phyloP scores from a whole-genome alignment of 148 eudicot species.

The Limonium bicolor region DNA sequence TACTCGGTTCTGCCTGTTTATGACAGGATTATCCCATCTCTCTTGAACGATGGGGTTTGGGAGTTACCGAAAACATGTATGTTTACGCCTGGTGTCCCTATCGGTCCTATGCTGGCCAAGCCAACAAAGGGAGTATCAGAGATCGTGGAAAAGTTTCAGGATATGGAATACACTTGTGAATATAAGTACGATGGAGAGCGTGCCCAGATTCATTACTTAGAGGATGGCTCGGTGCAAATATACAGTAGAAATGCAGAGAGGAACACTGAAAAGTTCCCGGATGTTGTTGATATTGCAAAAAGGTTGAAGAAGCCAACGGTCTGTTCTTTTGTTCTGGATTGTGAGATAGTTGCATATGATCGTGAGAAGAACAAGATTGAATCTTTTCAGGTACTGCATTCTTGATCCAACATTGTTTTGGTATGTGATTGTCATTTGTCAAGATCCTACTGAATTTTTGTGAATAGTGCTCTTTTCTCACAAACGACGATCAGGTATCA shows the following conservation, averaged over 20 bases:
- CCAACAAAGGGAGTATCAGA: conserved; percentile 93
- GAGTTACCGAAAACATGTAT: conserved; percentile 56
- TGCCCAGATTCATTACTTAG: conserved; percentile 97
- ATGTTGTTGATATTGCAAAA: conserved; percentile 48
- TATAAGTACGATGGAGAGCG: conserved; percentile 98
- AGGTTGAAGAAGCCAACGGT: conserved; percentile 68
- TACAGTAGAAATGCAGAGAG: conserved; percentile 94
- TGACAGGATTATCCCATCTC: conserved; percentile 67
- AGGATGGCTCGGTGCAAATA: conserved; percentile 80
- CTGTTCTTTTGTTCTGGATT: conserved; percentile 74
- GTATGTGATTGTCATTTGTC: not conserved
- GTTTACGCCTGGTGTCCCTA: conserved; percentile 82
- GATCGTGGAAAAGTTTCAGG: conserved; percentile 89
- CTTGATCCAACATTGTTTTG: not conserved
- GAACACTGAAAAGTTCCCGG: conserved; percentile 89
- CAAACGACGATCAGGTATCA: too few relatives aligned
- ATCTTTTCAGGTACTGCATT: conserved; percentile 66
- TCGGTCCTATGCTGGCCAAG: conserved; percentile 95
- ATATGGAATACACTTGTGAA: conserved; percentile 77
- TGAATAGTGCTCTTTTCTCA: too few relatives aligned
- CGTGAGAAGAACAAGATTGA: conserved; percentile 73
- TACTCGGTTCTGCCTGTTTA: conserved; percentile 83
- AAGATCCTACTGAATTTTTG: too few relatives aligned
- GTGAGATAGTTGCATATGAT: conserved; percentile 91
- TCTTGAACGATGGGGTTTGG: conserved; percentile 70